These are phyloP conservation scores for Ogataea kodamae DNA, from an alignment of 805 yeast genomes.

Conservation along the genomic window DNA sequence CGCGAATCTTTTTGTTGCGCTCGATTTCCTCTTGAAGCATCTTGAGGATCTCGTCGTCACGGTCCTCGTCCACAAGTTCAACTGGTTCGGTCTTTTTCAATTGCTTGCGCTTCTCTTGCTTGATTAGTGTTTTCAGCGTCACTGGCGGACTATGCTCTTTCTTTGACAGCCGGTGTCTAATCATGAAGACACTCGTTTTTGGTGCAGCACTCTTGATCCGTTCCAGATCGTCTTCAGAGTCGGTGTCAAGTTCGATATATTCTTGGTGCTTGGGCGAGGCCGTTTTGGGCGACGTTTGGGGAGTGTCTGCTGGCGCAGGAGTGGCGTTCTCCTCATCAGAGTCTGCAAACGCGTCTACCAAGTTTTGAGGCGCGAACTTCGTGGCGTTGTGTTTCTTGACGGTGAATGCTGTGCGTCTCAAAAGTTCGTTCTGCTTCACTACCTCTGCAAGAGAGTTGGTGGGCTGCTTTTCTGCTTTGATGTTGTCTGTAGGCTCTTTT, in stretches of 20 bases:
- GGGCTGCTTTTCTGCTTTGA: constrained; percentile 4
- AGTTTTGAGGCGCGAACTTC: constrained; percentile 22
- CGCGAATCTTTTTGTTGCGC: constrained; percentile 13
- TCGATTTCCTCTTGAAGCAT: constrained; percentile 25
- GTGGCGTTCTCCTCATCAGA: constrained; percentile 23
- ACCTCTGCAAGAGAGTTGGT: constrained; percentile 12
- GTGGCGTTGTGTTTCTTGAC: constrained; percentile 17
- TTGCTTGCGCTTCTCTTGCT: constrained; percentile 18
- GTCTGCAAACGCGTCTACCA: constrained; percentile 22
- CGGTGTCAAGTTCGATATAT: constrained; percentile 16
- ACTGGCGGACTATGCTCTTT: constrained; percentile 11
- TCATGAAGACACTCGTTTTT: constrained; percentile 17
- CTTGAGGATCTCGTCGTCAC: constrained; percentile 22
- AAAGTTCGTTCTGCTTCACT: constrained; percentile 21
- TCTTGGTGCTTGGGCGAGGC: constrained; percentile 1
- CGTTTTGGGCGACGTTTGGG: constrained; percentile 21
- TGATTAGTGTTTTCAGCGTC: constrained; percentile 16
- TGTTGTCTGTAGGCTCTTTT: constrained; percentile 1
- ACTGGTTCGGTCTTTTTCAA: constrained; percentile 12
- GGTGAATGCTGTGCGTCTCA: constrained; percentile 15
- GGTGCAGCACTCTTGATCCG: constrained; percentile 13
- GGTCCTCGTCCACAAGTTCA: constrained; percentile 11
- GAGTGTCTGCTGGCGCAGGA: constrained; percentile 13
- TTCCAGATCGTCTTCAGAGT: constrained; percentile 20
- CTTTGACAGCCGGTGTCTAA: constrained; percentile 15